Percentiles rank a stretch among this genome's conserved stretches.
Conservation (phyloP, 2,329 filamentous ascomycete genomes). For the Aspergillus quadricinctus region DNA sequence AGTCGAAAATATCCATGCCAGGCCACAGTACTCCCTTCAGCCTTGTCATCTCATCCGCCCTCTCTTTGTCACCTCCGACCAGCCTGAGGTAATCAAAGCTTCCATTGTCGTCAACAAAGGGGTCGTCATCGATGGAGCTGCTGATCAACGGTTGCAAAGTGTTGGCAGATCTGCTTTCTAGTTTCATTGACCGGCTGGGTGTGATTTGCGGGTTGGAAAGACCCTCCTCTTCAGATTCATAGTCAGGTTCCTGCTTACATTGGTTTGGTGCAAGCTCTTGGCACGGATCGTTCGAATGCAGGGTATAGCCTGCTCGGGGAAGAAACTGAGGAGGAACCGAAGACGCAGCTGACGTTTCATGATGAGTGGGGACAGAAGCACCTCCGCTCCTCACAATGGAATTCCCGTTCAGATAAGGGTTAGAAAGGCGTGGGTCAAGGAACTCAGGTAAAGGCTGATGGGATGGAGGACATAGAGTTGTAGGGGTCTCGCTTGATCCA, state of each 20-base stretch:
- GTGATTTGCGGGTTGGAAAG: constrained; percentile 7
- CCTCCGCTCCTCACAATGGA: constrained; percentile 1
- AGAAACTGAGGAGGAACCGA: neutral
- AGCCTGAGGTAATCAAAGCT: constrained; percentile 16
- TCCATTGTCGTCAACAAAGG: constrained; percentile 16
- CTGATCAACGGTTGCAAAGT: neutral
- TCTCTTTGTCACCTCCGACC: constrained; percentile 24
- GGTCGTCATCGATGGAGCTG: constrained; percentile 13
- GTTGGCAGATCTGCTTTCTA: constrained; percentile 1
- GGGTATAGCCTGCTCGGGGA: constrained; percentile 1
- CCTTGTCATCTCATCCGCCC: constrained; percentile 36
- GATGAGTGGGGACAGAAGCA: constrained; percentile 3
- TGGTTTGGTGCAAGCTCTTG: neutral
- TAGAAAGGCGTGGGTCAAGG: constrained; percentile 27
- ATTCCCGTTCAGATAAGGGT: constrained; percentile 8
- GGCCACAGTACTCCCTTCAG: constrained; percentile 48
- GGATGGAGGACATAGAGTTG: neutral
- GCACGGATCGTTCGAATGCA: neutral
- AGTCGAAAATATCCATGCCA: constrained; percentile 51
- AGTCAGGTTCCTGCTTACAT: constrained; percentile 16
- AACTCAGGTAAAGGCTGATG: constrained; percentile 14
- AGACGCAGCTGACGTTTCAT: constrained; percentile 2
- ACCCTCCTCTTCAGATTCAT: constrained; percentile 13
- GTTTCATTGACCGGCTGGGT: constrained; percentile 7
- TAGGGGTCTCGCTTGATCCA: constrained; percentile 1